These are phyloP conservation scores for Xylaria arbuscula DNA, from an alignment of 2,329 filamentous ascomycete genomes.

Conservation along the genomic window DNA sequence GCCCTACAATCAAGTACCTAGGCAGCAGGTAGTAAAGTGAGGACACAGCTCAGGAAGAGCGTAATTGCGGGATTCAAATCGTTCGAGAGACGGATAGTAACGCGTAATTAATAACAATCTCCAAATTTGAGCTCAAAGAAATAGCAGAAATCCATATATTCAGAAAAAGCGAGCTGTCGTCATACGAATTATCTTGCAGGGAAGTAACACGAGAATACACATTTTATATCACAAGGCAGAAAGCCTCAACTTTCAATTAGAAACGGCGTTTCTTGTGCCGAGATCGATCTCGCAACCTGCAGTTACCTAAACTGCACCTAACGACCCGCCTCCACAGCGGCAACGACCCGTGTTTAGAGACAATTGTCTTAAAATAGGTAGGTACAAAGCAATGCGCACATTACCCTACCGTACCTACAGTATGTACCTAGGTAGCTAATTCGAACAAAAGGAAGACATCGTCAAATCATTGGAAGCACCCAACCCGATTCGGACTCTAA, in stretches of 20 bases:
- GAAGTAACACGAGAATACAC: slow-evolving; percentile 14
- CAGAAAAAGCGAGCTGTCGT: slow-evolving; percentile 23
- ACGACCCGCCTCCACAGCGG: slow-evolving; percentile 25
- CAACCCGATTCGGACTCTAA: slow-evolving; percentile 32
- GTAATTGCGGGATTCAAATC: neutral
- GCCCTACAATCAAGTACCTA: neutral
- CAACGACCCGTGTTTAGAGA: slow-evolving; percentile 7
- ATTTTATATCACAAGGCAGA: slow-evolving; percentile 11
- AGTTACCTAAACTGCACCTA: slow-evolving; percentile 4
- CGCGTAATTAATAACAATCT: neutral
- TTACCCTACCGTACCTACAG: too few relatives aligned
- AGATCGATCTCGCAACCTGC: slow-evolving; percentile 37
- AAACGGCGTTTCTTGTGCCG: slow-evolving; percentile 29
- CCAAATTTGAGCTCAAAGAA: slow-evolving; percentile 2
- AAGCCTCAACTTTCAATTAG: slow-evolving; percentile 20
- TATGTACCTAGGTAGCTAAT: too few relatives aligned
- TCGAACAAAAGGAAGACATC: neutral
- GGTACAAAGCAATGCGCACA: neutral
- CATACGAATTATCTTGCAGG: neutral
- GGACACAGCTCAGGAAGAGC: neutral
- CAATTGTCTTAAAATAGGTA: slow-evolving; percentile 8
- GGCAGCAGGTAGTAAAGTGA: neutral
- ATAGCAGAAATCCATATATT: neutral
- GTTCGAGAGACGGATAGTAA: neutral
- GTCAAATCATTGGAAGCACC: slow-evolving; percentile 5